A percentile compares a stretch with the other conserved stretches of the same genome.
Evolutionary conservation across 345 rosid species (phyloP).

Genomic region (Pelargonium nanum): DNA sequence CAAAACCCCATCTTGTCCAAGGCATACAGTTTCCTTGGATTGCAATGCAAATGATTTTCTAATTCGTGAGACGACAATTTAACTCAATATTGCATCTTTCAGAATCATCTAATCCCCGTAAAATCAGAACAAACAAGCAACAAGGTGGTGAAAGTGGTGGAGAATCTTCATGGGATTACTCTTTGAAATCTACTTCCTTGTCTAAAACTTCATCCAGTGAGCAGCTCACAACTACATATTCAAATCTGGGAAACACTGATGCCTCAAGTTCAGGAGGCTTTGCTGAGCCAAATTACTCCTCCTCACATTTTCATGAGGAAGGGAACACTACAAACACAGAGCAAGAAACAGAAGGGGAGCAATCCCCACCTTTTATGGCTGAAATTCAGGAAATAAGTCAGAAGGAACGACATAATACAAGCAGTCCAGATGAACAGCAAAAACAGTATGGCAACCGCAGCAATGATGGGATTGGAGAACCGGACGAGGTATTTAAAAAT

Average conservation of each 20-base stretch:
- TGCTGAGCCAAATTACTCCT: constrained; percentile 13
- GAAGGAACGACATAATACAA: constrained; percentile 1
- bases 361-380: constrained; percentile 6
- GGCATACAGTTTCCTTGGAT: no score
- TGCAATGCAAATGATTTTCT: no score
- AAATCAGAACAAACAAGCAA: constrained; percentile 13
- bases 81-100: constrained; percentile 9
- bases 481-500: constrained; percentile 25
- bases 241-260: constrained; percentile 8
- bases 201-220: constrained; percentile 20
- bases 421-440: constrained; percentile 20
- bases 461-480: constrained; percentile 18
- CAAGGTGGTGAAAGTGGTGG: constrained; percentile 10
- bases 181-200: constrained; percentile 8
- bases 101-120: constrained; percentile 15
- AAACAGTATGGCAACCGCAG: constrained; percentile 7
- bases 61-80: no score
- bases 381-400: constrained; percentile 11
- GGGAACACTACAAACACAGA: constrained; percentile 16
- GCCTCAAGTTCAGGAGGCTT: constrained; percentile 18
- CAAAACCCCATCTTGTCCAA: no score
- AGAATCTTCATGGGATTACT: constrained; percentile 8
- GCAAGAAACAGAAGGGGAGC: constrained; percentile 17
- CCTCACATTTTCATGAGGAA: constrained; percentile 14
- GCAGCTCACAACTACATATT: constrained; percentile 5